Conservation (phyloP, 768 basidiomycete genomes). For the Astraeus odoratus region DNA sequence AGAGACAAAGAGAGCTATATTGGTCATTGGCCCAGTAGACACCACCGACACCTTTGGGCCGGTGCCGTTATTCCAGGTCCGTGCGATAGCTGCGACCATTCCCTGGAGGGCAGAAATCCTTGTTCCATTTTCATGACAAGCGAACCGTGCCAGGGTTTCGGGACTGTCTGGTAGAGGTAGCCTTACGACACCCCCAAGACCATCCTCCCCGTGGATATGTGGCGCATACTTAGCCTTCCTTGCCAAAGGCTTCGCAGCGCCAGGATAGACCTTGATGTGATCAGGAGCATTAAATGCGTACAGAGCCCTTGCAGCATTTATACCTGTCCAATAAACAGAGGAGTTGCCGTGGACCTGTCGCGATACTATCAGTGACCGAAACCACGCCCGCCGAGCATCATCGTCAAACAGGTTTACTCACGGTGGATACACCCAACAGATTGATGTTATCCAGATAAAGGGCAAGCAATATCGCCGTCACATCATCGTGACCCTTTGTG, state of each 20-base stretch:
- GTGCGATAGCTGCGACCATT: constrained; percentile 49
- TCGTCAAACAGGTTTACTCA: constrained; percentile 24
- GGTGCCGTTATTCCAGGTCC: constrained; percentile 49
- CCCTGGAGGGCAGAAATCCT: constrained; percentile 57
- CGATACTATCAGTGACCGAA: neutral
- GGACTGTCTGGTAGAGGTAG: constrained; percentile 47
- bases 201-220: constrained; percentile 78
- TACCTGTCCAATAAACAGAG: constrained; percentile 47
- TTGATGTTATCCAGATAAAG: constrained; percentile 56
- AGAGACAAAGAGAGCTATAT: constrained; percentile 60
- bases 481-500: constrained; percentile 82
- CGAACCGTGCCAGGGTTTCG: constrained; percentile 44
- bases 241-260: constrained; percentile 64
- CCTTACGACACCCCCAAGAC: constrained; percentile 80
- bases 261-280: constrained; percentile 56
- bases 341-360: constrained; percentile 81
- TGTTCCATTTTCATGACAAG: constrained; percentile 34
- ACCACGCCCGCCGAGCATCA: neutral
- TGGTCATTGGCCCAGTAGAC: constrained; percentile 83
- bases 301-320: constrained; percentile 74
- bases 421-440: constrained; percentile 81
- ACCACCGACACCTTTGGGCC: constrained; percentile 62
- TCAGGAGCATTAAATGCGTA: constrained; percentile 62
- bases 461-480: constrained; percentile 74
- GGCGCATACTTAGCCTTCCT: constrained; percentile 56